Conservation (phyloP, 2,329 filamentous ascomycete species). For the Cladophialophora immunda region DNA sequence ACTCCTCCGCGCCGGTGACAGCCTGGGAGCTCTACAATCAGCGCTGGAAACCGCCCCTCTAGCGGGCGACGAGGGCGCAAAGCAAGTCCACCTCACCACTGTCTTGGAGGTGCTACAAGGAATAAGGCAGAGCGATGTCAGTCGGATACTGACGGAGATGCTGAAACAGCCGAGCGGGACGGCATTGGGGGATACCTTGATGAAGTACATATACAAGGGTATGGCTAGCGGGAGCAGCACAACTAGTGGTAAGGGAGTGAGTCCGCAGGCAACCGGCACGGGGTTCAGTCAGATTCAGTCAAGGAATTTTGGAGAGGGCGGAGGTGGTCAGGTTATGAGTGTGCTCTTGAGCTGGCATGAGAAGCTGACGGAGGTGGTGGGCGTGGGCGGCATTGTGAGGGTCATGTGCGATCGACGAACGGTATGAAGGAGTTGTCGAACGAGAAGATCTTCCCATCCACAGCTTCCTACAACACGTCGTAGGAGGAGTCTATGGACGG, state of each 20-base stretch:
- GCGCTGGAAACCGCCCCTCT: slow-evolving; percentile 86
- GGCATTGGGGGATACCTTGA: slow-evolving; percentile 88
- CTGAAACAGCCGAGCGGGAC: slow-evolving; percentile 80
- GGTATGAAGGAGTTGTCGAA: slow-evolving; percentile 63
- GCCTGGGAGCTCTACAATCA: slow-evolving; percentile 83
- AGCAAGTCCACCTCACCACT: slow-evolving; percentile 87
- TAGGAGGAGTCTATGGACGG: neutral
- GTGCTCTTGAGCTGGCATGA: slow-evolving; percentile 98
- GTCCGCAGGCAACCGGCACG: slow-evolving; percentile 76
- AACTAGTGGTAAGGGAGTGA: slow-evolving; percentile 34
- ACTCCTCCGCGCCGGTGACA: slow-evolving; percentile 83
- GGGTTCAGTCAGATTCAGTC: slow-evolving; percentile 78
- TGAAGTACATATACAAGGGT: slow-evolving; percentile 86
- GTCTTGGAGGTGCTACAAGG: slow-evolving; percentile 94
- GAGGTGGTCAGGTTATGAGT: slow-evolving; percentile 90
- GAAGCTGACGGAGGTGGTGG: slow-evolving; percentile 94
- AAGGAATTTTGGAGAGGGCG: slow-evolving; percentile 67
- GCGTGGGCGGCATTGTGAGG: slow-evolving; percentile 88
- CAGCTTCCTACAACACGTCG: neutral
- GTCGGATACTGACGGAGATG: slow-evolving; percentile 81
- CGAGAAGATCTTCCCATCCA: neutral
- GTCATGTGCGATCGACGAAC: slow-evolving; percentile 97
- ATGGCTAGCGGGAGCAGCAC: slow-evolving; percentile 38
- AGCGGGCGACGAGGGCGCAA: slow-evolving; percentile 59
- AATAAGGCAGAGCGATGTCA: slow-evolving; percentile 96